Evolutionary conservation across 257 asterid species (phyloP).

Genomic region (Salvia miltiorrhiza): DNA sequence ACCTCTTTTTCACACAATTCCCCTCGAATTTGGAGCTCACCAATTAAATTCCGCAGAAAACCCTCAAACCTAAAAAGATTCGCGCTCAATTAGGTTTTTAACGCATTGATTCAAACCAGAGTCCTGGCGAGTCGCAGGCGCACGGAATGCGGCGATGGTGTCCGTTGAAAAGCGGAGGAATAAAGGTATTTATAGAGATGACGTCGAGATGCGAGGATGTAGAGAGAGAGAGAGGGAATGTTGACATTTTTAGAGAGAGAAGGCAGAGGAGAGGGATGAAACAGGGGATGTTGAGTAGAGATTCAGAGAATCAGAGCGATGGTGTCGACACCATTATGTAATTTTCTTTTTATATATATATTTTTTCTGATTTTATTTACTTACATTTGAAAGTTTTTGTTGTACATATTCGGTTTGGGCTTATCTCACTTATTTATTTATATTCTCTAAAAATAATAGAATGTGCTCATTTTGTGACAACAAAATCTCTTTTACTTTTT

Average conservation of each 20-base stretch:
- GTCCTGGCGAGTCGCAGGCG: constrained; percentile 8
- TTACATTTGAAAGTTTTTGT: not conserved
- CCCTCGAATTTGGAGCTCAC: constrained; percentile 3
- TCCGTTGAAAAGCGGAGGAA: constrained; percentile 5
- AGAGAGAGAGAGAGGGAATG: constrained; percentile 26
- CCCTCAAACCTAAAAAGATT: not conserved
- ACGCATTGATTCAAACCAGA: not conserved
- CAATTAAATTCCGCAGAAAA: constrained; percentile 7
- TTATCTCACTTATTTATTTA: not conserved
- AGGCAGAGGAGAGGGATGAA: not conserved
- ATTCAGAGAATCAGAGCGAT: constrained; percentile 12
- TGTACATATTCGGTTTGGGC: not conserved
- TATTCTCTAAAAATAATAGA: not conserved
- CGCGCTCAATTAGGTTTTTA: constrained; percentile 11
- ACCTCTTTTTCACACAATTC: not conserved
- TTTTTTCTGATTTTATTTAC: not conserved
- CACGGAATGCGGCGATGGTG: constrained; percentile 9
- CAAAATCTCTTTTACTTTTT: not conserved
- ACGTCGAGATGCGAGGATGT: not conserved
- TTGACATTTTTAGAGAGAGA: constrained; percentile 40
- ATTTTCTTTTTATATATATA: not conserved
- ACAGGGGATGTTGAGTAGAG: not conserved
- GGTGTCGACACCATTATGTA: constrained; percentile 55
- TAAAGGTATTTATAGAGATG: not conserved
- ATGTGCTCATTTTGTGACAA: not conserved